A percentile compares a stretch with the other conserved stretches of the same genome.
These are phyloP conservation scores for Hymenoscyphus salicellus DNA, from an alignment of 2,329 filamentous ascomycete species.

Conservation along the genomic window DNA sequence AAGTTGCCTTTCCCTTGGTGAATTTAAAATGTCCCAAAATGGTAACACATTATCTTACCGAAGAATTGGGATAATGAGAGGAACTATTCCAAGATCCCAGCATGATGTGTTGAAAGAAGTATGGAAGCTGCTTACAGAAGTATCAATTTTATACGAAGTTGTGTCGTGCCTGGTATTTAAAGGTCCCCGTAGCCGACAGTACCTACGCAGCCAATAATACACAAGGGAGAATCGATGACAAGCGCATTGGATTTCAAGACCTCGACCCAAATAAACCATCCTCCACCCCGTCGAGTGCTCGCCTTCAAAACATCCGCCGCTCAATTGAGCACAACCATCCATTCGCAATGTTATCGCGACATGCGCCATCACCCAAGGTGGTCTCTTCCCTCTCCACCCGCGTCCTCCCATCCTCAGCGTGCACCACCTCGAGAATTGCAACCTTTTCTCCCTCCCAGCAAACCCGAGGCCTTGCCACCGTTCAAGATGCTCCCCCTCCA, in stretches of 20 bases:
- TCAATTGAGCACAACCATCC: conserved; percentile 37
- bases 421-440: conserved; percentile 29
- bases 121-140: no score
- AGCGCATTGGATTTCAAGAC: conserved; percentile 1
- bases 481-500: conserved; percentile 67
- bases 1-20: no score
- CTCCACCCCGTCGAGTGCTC: conserved; percentile 1
- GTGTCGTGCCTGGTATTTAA: no score
- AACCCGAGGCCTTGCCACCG: conserved; percentile 73
- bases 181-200: background rate
- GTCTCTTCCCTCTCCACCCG: conserved; percentile 33
- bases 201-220: background rate
- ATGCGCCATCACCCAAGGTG: conserved; percentile 34
- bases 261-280: conserved; percentile 18
- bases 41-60: no score
- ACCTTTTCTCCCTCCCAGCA: conserved; percentile 48
- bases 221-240: background rate
- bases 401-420: conserved; percentile 31
- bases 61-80: no score
- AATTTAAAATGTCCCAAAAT: no score
- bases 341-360: conserved; percentile 38
- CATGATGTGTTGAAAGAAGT: no score
- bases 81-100: no score
- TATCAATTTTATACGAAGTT: no score
- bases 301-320: conserved; percentile 20